Conservation (phyloP, 768 basidiomycete genomes). For the Boletellus ananiceps region DNA sequence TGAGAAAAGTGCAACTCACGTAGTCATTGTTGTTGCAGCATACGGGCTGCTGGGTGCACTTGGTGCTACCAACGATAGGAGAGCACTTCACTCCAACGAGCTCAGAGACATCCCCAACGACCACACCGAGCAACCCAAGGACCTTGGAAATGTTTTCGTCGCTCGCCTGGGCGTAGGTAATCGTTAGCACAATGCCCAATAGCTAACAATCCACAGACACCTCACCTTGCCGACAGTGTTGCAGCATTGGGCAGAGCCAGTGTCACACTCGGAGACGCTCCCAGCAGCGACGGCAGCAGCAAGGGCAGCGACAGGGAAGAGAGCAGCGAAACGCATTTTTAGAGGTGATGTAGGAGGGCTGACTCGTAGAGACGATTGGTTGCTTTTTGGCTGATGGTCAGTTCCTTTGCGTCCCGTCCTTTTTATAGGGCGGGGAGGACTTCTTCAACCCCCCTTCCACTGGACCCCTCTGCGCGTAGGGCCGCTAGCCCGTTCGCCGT, state of each 20-base stretch:
- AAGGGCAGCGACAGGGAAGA: constrained; percentile 11
- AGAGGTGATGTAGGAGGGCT: background rate
- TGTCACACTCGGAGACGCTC: constrained; percentile 3
- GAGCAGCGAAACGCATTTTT: background rate
- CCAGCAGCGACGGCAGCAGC: constrained; percentile 9
- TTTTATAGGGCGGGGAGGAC: background rate
- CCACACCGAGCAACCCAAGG: background rate
- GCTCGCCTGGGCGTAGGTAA: background rate
- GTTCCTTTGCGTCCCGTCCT: background rate
- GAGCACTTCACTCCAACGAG: background rate
- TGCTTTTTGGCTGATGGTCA: background rate
- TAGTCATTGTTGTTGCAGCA: background rate
- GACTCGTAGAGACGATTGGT: background rate
- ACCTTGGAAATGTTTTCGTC: background rate
- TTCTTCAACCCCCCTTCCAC: too few relatives aligned
- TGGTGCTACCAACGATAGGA: background rate
- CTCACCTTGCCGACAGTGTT: background rate
- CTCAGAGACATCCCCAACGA: background rate
- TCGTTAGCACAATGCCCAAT: background rate
- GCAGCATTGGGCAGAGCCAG: constrained; percentile 13
- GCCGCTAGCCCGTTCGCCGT: too few relatives aligned
- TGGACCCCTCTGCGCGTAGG: too few relatives aligned
- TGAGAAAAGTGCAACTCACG: background rate
- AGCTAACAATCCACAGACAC: too few relatives aligned
- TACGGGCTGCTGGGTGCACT: background rate